A percentile compares a stretch with the other conserved stretches of the same genome.
phyloP scores from a whole-genome alignment of 768 basidiomycete genomes.

The Postia placenta region DNA sequence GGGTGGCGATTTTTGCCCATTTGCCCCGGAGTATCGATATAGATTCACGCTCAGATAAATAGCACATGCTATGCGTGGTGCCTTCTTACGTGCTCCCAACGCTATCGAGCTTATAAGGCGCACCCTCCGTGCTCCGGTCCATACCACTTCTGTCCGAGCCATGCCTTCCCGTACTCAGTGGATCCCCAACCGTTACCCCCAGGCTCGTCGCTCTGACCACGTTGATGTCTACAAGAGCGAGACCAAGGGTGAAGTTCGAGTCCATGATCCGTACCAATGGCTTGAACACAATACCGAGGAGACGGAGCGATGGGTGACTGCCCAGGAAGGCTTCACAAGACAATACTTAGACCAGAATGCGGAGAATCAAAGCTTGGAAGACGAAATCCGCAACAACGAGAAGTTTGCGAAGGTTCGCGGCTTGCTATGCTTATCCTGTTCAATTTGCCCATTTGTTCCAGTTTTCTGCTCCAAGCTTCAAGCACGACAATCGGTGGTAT shows the following conservation, averaged over 20 bases:
- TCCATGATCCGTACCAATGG: slow-evolving; percentile 73
- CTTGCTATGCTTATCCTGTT: neutral
- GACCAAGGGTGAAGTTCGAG: slow-evolving; percentile 50
- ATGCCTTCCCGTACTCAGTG: slow-evolving; percentile 37
- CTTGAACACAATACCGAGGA: slow-evolving; percentile 59
- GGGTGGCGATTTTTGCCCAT: slow-evolving; percentile 1
- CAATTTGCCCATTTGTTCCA: slow-evolving; percentile 18
- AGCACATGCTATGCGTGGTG: slow-evolving; percentile 17
- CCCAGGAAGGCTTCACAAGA: slow-evolving; percentile 54
- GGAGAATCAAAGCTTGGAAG: slow-evolving; percentile 52
- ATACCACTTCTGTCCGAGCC: slow-evolving; percentile 11
- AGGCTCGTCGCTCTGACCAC: slow-evolving; percentile 58
- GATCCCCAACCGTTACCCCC: slow-evolving; percentile 56
- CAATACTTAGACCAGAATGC: slow-evolving; percentile 56
- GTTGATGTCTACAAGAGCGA: slow-evolving; percentile 66
- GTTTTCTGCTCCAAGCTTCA: slow-evolving; percentile 59
- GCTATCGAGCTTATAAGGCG: slow-evolving; percentile 11
- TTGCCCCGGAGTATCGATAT: slow-evolving; percentile 1
- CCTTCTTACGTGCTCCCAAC: slow-evolving; percentile 15
- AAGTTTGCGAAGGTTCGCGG: slow-evolving; percentile 42
- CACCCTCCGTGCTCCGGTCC: slow-evolving; percentile 5
- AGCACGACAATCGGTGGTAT: slow-evolving; percentile 70
- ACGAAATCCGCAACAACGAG: slow-evolving; percentile 48
- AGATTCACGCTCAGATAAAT: slow-evolving; percentile 8
- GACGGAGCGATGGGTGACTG: slow-evolving; percentile 57